These are phyloP conservation scores for Nothophytophthora sp. DNA, from an alignment of 352 stramenopile genomes.

Conservation along the genomic window DNA sequence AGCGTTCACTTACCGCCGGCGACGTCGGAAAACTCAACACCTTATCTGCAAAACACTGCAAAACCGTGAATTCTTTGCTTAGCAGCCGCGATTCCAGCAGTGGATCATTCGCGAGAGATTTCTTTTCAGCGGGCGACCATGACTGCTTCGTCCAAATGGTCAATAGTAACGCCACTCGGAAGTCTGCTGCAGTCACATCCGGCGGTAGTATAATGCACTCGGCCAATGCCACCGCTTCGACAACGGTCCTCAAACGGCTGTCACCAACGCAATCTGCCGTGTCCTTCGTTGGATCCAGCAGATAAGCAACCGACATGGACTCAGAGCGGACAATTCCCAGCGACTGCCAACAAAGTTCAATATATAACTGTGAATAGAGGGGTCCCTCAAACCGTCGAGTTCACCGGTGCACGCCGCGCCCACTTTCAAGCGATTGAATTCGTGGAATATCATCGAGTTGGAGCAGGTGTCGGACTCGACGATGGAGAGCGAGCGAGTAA, in stretches of 20 bases:
- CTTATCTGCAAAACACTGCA: background rate
- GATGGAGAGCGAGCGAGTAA: background rate
- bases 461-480: background rate
- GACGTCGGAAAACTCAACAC: conserved; percentile 1
- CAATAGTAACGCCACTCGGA: background rate
- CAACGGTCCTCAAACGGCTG: background rate
- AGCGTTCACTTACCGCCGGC: conserved; percentile 4
- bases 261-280: background rate
- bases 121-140: background rate
- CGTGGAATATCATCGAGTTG: background rate
- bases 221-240: background rate
- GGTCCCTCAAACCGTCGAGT: background rate
- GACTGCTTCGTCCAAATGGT: background rate
- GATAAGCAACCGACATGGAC: background rate
- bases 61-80: background rate
- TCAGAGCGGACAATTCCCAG: background rate
- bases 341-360: background rate
- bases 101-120: background rate
- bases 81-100: conserved; percentile 1
- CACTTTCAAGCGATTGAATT: background rate
- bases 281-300: background rate
- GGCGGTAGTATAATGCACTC: background rate
- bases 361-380: background rate
- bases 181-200: background rate
- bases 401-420: background rate